Conservation (phyloP, 176 grass and related monocot species). For the Musa acuminata region DNA sequence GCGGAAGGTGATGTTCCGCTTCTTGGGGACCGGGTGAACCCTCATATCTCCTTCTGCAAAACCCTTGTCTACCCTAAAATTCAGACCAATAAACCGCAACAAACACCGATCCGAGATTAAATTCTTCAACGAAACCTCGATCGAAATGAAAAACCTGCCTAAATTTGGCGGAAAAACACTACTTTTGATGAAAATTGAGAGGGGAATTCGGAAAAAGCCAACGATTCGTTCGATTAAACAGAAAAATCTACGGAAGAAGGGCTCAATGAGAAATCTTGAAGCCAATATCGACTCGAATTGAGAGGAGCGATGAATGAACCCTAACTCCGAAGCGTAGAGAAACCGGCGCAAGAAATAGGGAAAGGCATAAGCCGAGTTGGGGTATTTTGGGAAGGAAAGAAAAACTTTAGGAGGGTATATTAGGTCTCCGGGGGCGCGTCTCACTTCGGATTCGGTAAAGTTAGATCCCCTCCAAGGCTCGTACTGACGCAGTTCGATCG, state of each 20-base stretch:
- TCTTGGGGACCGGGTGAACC: constrained; percentile 28
- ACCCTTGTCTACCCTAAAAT: neutral
- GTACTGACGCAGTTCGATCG: neutral
- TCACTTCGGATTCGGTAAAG: neutral
- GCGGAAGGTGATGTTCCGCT: constrained; percentile 13
- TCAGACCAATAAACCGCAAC: neutral
- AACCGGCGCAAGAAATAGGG: neutral
- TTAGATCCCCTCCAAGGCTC: neutral
- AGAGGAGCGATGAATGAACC: neutral
- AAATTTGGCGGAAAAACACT: neutral
- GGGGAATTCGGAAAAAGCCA: neutral
- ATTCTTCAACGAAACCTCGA: neutral
- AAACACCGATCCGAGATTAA: neutral
- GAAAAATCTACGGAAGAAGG: neutral
- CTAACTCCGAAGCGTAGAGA: neutral
- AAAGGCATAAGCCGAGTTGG: neutral
- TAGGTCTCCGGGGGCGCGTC: neutral
- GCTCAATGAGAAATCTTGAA: neutral
- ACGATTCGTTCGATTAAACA: too few species aligned
- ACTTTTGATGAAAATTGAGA: neutral
- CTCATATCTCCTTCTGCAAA: constrained; percentile 23
- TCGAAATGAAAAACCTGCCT: neutral
- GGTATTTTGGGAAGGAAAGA: neutral
- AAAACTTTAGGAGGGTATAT: neutral
- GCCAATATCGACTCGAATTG: neutral